Evolutionary conservation across 2,329 filamentous ascomycete species (phyloP).

Genomic region (Aureobasidium mangrovei): DNA sequence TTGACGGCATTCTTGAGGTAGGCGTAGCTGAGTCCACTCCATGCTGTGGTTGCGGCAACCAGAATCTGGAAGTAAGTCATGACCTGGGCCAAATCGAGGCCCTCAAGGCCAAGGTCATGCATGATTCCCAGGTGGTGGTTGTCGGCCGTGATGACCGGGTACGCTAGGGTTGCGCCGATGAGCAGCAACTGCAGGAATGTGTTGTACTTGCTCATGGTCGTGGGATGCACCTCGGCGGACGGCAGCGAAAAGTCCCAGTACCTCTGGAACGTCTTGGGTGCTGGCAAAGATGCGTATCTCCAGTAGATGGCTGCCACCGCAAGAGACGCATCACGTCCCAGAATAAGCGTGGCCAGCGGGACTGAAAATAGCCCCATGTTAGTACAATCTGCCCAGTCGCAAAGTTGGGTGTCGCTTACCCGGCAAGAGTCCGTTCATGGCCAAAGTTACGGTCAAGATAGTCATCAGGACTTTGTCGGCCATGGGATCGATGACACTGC

Average conservation of each 20-base stretch:
- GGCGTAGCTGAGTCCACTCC: conserved; percentile 88
- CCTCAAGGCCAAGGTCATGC: conserved; percentile 18
- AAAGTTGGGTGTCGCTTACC: conserved; percentile 39
- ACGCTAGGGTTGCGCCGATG: conserved; percentile 73
- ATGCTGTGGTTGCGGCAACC: conserved; percentile 81
- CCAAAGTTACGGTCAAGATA: conserved; percentile 74
- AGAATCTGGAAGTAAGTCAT: conserved; percentile 53
- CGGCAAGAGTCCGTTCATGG: conserved; percentile 72
- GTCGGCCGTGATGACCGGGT: conserved; percentile 54
- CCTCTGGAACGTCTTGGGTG: conserved; percentile 80
- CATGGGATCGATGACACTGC: conserved; percentile 91
- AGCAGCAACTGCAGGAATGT: conserved; percentile 84
- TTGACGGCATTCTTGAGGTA: conserved; percentile 87
- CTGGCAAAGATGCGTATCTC: conserved; percentile 86
- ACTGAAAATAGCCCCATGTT: conserved; percentile 39
- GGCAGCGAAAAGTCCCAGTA: conserved; percentile 98
- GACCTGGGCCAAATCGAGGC: conserved; percentile 26
- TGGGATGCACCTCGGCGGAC: conserved; percentile 74
- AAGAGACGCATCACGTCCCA: conserved; percentile 78
- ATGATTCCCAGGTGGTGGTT: conserved; percentile 20
- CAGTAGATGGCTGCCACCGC: conserved; percentile 87
- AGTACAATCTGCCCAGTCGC: neutral
- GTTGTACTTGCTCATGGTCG: conserved; percentile 79
- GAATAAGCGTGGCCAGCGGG: conserved; percentile 82
- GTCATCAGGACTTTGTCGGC: conserved; percentile 97